These are phyloP conservation scores for Aspergillus vadensis DNA, from an alignment of 2,329 filamentous ascomycete genomes.

Conservation along the genomic window DNA sequence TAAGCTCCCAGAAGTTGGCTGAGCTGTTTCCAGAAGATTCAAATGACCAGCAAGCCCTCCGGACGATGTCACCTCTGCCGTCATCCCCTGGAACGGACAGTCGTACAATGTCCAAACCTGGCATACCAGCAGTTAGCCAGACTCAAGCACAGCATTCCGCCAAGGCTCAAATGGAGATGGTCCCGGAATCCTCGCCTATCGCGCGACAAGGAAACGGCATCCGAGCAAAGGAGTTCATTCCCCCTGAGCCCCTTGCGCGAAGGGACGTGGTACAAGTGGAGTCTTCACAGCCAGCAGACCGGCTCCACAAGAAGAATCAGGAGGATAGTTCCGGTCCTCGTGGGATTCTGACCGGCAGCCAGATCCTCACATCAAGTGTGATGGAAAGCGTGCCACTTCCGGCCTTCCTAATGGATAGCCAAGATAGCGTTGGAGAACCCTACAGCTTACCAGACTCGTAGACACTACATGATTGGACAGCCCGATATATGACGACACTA, in stretches of 20 bases:
- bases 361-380: conserved; percentile 45
- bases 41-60: conserved; percentile 18
- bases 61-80: conserved; percentile 12
- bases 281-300: conserved; percentile 43
- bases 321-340: conserved; percentile 19
- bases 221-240: conserved; percentile 12
- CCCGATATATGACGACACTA: neutral
- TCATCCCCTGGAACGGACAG: conserved; percentile 8
- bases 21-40: conserved; percentile 41
- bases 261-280: conserved; percentile 42
- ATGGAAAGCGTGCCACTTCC: conserved; percentile 49
- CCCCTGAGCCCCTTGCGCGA: conserved; percentile 24
- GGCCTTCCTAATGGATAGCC: conserved; percentile 40
- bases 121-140: conserved; percentile 10
- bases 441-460: conserved; percentile 33
- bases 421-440: conserved; percentile 42
- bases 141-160: conserved; percentile 23
- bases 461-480: neutral
- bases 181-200: conserved; percentile 45
- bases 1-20: conserved; percentile 41
- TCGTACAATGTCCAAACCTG: conserved; percentile 8
- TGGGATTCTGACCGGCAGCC: conserved; percentile 35
- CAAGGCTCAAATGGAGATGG: conserved; percentile 33
- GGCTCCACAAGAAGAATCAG: conserved; percentile 17
- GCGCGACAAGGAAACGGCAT: conserved; percentile 20